phyloP scores from a whole-genome alignment of 805 yeast genomes.

The Ogataea chonburiensis region DNA sequence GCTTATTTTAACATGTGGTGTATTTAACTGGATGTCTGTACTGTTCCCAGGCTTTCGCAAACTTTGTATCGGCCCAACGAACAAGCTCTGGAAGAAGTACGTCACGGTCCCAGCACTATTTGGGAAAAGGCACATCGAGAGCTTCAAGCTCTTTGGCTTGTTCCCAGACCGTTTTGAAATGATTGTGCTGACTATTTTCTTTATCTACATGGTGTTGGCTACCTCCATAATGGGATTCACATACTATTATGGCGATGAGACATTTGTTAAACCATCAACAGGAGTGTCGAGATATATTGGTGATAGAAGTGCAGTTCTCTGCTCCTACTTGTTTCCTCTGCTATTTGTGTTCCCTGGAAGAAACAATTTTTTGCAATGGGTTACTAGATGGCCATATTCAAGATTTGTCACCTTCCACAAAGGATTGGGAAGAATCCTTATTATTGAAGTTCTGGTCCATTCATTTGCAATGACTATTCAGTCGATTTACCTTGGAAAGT shows the following conservation, averaged over 20 bases:
- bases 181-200: slow-evolving; percentile 41
- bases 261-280: slow-evolving; percentile 18
- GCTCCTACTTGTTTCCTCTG: slow-evolving; percentile 49
- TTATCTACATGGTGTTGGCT: slow-evolving; percentile 25
- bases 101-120: slow-evolving; percentile 26
- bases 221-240: slow-evolving; percentile 24
- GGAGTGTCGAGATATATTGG: slow-evolving; percentile 39
- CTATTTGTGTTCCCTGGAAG: slow-evolving; percentile 59
- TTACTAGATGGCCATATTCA: slow-evolving; percentile 56
- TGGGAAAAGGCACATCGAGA: slow-evolving; percentile 24
- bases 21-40: slow-evolving; percentile 41
- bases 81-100: slow-evolving; percentile 29
- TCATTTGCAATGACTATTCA: slow-evolving; percentile 32
- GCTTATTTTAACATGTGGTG: slow-evolving; percentile 41
- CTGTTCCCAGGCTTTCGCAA: slow-evolving; percentile 39
- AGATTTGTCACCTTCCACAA: slow-evolving; percentile 59
- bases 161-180: slow-evolving; percentile 56
- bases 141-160: slow-evolving; percentile 27
- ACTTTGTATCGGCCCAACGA: slow-evolving; percentile 30
- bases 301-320: slow-evolving; percentile 53
- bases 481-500: slow-evolving; percentile 24
- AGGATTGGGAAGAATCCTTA: slow-evolving; percentile 49
- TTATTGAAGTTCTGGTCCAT: slow-evolving; percentile 46
- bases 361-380: slow-evolving; percentile 58
- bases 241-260: slow-evolving; percentile 24